phyloP scores from a whole-genome alignment of 495 filamentous ascomycete species.

The Neurospora sp. region DNA sequence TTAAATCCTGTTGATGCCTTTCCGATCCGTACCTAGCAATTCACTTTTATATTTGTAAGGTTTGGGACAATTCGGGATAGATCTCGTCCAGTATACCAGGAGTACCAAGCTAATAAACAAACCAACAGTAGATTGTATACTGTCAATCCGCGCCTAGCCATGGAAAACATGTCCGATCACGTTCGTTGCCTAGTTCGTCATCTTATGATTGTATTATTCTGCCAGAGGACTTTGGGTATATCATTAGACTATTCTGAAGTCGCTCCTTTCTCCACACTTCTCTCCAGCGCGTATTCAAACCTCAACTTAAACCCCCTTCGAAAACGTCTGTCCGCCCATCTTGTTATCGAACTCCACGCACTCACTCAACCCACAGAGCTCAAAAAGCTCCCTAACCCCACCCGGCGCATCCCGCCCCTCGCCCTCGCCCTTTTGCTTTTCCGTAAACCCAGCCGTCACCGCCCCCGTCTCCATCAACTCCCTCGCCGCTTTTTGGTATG shows the following conservation, averaged over 20 bases:
- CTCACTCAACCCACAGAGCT: slow-evolving; percentile 41
- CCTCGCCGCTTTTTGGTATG: slow-evolving; percentile 35
- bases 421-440: slow-evolving; percentile 16
- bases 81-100: too few species aligned
- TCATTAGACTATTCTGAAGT: background rate
- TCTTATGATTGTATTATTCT: background rate
- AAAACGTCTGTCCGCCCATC: slow-evolving; percentile 19
- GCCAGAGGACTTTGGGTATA: background rate
- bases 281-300: background rate
- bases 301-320: slow-evolving; percentile 12
- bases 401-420: slow-evolving; percentile 33
- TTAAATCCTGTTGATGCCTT: too few species aligned
- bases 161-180: background rate
- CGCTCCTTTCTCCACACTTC: background rate
- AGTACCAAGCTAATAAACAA: too few species aligned
- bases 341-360: slow-evolving; percentile 27
- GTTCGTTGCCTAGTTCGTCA: background rate
- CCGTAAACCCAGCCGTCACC: slow-evolving; percentile 13
- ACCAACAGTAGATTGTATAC: background rate
- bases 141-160: background rate
- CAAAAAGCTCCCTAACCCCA: slow-evolving; percentile 52
- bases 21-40: background rate
- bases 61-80: too few species aligned
- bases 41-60: too few species aligned
- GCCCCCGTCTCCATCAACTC: slow-evolving; percentile 38